Conservation (phyloP, 176 grass and related monocot species). For the Juncus inflexus region DNA sequence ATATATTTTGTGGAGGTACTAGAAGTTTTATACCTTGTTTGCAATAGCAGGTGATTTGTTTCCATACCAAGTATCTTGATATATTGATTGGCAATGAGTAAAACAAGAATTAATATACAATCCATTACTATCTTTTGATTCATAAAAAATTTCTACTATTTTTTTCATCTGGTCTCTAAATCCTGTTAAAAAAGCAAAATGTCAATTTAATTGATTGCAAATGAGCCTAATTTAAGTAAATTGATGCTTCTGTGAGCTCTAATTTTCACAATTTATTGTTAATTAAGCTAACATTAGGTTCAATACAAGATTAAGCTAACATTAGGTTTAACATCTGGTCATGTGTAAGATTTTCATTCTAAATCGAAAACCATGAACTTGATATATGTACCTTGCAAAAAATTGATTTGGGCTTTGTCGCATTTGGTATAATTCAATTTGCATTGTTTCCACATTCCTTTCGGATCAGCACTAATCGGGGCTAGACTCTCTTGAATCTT, state of each 20-base stretch:
- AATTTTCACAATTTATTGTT: not conserved
- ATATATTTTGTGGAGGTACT: no score
- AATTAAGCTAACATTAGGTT: not conserved
- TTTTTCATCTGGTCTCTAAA: constrained; percentile 54
- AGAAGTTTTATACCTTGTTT: constrained; percentile 46
- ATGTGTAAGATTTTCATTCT: no score
- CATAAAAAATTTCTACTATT: constrained; percentile 13
- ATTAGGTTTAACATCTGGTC: no score
- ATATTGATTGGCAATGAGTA: constrained; percentile 61
- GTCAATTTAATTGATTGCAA: not conserved
- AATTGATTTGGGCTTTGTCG: constrained; percentile 6
- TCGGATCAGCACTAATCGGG: not conserved
- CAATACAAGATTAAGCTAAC: no score
- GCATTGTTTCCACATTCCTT: constrained; percentile 7
- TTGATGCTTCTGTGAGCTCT: not conserved
- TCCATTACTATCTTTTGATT: constrained; percentile 27
- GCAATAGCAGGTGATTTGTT: constrained; percentile 51
- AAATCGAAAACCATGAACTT: no score
- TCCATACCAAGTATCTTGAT: constrained; percentile 53
- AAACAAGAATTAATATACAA: constrained; percentile 80
- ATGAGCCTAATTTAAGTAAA: not conserved
- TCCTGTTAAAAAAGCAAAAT: constrained; percentile 35
- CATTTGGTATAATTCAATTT: constrained; percentile 16
- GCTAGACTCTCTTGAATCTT: constrained; percentile 25
- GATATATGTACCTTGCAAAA: constrained; percentile 13